These are phyloP conservation scores for Trichoderma afroharzianum DNA, from an alignment of 2,329 filamentous ascomycete species.

Conservation along the genomic window DNA sequence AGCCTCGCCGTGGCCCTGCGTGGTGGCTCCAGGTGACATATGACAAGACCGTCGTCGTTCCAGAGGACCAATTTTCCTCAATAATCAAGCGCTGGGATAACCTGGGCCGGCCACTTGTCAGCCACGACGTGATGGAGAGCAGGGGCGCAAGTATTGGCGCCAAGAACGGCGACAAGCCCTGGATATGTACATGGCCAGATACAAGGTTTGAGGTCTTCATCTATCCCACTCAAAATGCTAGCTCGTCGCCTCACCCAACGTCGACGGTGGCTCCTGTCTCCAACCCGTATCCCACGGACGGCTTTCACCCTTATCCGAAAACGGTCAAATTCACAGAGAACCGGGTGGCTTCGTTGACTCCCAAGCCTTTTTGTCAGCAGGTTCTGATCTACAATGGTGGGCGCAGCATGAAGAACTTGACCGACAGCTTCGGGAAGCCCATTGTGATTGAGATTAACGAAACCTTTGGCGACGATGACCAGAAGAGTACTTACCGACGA, in stretches of 20 bases:
- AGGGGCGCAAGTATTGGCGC: slow-evolving; percentile 28
- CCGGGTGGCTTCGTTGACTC: slow-evolving; percentile 34
- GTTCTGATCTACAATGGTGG: slow-evolving; percentile 42
- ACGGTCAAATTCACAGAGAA: slow-evolving; percentile 55
- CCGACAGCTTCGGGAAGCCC: slow-evolving; percentile 36
- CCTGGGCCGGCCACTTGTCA: slow-evolving; percentile 17
- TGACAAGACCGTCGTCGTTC: slow-evolving; percentile 55
- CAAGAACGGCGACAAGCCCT: slow-evolving; percentile 49
- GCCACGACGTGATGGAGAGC: slow-evolving; percentile 27
- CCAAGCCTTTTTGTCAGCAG: slow-evolving; percentile 45
- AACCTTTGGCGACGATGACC: slow-evolving; percentile 2
- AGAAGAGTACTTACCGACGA: neutral
- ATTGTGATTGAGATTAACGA: slow-evolving; percentile 40
- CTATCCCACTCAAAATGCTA: slow-evolving; percentile 51
- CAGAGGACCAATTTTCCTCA: slow-evolving; percentile 36
- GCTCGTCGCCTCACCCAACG: slow-evolving; percentile 24
- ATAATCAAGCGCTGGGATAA: slow-evolving; percentile 28
- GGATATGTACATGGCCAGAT: slow-evolving; percentile 57
- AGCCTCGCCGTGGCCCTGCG: slow-evolving; percentile 48
- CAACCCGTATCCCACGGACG: slow-evolving; percentile 16
- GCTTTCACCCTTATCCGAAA: slow-evolving; percentile 43
- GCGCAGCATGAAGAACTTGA: slow-evolving; percentile 33
- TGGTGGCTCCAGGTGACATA: slow-evolving; percentile 52
- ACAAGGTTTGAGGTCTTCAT: slow-evolving; percentile 56
- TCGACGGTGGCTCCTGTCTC: slow-evolving; percentile 18